Conservation (phyloP, 2,329 filamentous ascomycete species). For the Fonsecaea pedrosoi region DNA sequence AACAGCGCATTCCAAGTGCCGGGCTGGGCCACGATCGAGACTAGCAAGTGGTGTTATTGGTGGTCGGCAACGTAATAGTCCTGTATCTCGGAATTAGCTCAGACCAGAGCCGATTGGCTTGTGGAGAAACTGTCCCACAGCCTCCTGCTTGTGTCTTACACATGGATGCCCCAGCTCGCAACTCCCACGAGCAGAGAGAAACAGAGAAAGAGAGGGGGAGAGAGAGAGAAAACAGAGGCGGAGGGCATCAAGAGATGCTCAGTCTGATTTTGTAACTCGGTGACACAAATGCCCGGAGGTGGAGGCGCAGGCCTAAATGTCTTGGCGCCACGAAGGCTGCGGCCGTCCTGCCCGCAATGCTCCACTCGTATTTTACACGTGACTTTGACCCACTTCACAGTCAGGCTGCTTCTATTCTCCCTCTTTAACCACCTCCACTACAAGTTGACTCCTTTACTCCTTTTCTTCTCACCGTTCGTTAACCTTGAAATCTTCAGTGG, state of each 20-base stretch:
- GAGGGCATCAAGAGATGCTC: background rate
- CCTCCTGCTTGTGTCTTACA: background rate
- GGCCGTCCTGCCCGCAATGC: background rate
- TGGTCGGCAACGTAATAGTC: no score
- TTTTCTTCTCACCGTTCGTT: no score
- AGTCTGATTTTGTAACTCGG: background rate
- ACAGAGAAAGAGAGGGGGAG: background rate
- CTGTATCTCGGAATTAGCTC: background rate
- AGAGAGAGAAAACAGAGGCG: no score
- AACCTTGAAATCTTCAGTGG: background rate
- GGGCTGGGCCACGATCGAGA: no score
- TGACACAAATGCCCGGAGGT: slow-evolving; percentile 1
- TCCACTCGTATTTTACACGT: background rate
- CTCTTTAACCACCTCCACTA: background rate
- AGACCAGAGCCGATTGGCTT: background rate
- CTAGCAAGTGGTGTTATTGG: no score
- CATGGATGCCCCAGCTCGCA: background rate
- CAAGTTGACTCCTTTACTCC: no score
- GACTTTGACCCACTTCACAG: background rate
- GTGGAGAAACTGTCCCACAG: background rate
- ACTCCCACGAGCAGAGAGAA: background rate
- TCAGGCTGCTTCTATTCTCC: background rate
- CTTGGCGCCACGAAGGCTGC: background rate
- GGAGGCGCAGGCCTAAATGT: background rate
- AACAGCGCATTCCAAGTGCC: no score